Conservation (phyloP, 495 filamentous ascomycete genomes). For the Zalerion maritima region DNA sequence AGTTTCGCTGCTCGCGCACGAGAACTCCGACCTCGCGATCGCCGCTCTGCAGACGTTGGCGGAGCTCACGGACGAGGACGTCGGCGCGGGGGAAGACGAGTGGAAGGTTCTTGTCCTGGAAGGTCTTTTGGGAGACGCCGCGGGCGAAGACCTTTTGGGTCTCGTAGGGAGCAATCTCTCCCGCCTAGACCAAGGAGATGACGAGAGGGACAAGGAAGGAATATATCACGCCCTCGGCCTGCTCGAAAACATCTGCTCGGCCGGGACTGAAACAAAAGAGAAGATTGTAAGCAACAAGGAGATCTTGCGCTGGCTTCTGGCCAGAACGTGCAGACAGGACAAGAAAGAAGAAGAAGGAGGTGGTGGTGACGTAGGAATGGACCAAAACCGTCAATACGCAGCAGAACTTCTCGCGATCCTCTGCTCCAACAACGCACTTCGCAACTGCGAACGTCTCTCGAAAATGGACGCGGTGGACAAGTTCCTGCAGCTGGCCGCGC, state of each 20-base stretch:
- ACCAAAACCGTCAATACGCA: slow-evolving; percentile 91
- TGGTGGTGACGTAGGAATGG: too few species aligned
- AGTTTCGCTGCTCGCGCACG: slow-evolving; percentile 73
- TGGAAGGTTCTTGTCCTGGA: slow-evolving; percentile 71
- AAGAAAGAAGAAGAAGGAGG: too few species aligned
- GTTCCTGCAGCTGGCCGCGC: slow-evolving; percentile 66
- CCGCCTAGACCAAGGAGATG: slow-evolving; percentile 58
- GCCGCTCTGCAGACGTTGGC: slow-evolving; percentile 78
- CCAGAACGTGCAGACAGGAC: slow-evolving; percentile 32
- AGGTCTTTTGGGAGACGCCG: too few species aligned
- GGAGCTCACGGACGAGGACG: slow-evolving; percentile 91
- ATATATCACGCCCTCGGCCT: slow-evolving; percentile 77
- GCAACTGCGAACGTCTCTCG: slow-evolving; percentile 54
- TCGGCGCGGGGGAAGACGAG: slow-evolving; percentile 66
- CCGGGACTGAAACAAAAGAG: slow-evolving; percentile 44
- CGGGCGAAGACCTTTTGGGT: slow-evolving; percentile 73
- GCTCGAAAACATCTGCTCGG: slow-evolving; percentile 74
- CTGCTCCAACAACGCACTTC: slow-evolving; percentile 34
- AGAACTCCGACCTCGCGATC: slow-evolving; percentile 96
- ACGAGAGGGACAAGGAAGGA: slow-evolving; percentile 66
- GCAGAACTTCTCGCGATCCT: slow-evolving; percentile 87
- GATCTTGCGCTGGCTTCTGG: slow-evolving; percentile 62
- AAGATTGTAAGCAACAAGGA: slow-evolving; percentile 51
- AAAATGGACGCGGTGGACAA: slow-evolving; percentile 59
- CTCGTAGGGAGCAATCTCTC: slow-evolving; percentile 71